A percentile compares a stretch with the other conserved stretches of the same genome.
Conservation (phyloP, 768 basidiomycete species). For the Russula lepida region DNA sequence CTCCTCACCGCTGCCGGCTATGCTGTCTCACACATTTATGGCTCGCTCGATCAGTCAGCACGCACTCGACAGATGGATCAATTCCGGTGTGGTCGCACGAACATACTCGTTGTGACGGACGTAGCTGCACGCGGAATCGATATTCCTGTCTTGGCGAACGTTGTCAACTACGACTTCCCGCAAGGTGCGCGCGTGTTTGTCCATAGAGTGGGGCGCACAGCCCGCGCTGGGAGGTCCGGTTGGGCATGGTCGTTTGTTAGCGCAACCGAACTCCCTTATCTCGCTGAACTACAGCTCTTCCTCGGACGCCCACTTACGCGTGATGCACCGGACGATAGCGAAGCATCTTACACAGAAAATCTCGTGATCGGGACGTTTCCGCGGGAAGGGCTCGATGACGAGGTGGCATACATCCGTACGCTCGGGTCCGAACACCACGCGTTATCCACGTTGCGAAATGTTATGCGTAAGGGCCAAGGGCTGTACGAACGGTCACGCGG, state of each 20-base stretch:
- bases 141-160: slow-evolving; percentile 92
- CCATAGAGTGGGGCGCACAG: slow-evolving; percentile 94
- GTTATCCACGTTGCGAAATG: slow-evolving; percentile 58
- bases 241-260: slow-evolving; percentile 97
- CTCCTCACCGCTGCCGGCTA: slow-evolving; percentile 78
- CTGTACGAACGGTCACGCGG: slow-evolving; percentile 94
- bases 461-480: slow-evolving; percentile 81
- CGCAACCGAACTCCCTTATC: slow-evolving; percentile 75
- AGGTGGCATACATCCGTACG: slow-evolving; percentile 68
- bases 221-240: slow-evolving; percentile 87
- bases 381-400: slow-evolving; percentile 70
- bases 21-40: slow-evolving; percentile 89
- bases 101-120: slow-evolving; percentile 90
- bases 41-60: slow-evolving; percentile 87
- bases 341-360: slow-evolving; percentile 52
- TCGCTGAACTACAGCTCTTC: slow-evolving; percentile 90
- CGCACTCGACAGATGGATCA: slow-evolving; percentile 85
- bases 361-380: slow-evolving; percentile 79
- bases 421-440: slow-evolving; percentile 57
- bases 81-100: slow-evolving; percentile 74
- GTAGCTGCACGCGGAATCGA: slow-evolving; percentile 98
- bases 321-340: slow-evolving; percentile 43
- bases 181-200: slow-evolving; percentile 89
- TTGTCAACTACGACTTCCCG: slow-evolving; percentile 97
- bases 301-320: slow-evolving; percentile 67